Conservation (phyloP, 345 rosid genomes). For the Aquilaria sinensis region DNA sequence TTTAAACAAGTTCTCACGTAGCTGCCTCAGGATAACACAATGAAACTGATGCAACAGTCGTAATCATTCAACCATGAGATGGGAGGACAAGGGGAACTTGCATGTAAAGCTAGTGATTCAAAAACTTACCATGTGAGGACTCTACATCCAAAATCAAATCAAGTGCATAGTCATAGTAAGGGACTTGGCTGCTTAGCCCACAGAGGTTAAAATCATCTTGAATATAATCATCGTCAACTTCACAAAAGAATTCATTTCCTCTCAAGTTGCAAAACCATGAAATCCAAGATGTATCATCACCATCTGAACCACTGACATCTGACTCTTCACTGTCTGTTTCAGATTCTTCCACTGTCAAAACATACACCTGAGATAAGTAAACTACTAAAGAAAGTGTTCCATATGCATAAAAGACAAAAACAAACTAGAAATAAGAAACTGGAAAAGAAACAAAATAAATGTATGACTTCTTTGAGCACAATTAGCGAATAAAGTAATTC, state of each 20-base stretch:
- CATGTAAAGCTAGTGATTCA: background rate
- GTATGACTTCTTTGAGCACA: too few species aligned
- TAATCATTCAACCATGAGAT: too few species aligned
- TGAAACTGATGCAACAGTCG: too few species aligned
- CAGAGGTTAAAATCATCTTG: constrained; percentile 97
- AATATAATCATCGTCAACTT: constrained; percentile 94
- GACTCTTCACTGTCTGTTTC: constrained; percentile 23
- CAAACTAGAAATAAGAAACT: too few species aligned
- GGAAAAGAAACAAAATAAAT: too few species aligned
- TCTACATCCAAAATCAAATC: constrained; percentile 89
- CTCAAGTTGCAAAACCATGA: constrained; percentile 97
- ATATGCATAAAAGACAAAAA: too few species aligned
- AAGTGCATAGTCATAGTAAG: constrained; percentile 89
- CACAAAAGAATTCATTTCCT: constrained; percentile 95
- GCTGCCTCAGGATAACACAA: background rate
- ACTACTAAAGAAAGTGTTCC: too few species aligned
- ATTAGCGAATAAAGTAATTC: too few species aligned
- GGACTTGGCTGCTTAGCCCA: constrained; percentile 96
- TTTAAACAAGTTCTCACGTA: background rate
- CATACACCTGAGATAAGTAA: too few species aligned
- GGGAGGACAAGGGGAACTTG: too few species aligned
- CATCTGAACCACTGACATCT: constrained; percentile 80
- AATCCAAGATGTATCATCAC: constrained; percentile 94
- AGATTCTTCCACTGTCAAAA: constrained; percentile 13
- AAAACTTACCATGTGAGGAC: constrained; percentile 76